Conservation (phyloP, 106 monocot genomes). For the Apostasia shenzhenica region DNA sequence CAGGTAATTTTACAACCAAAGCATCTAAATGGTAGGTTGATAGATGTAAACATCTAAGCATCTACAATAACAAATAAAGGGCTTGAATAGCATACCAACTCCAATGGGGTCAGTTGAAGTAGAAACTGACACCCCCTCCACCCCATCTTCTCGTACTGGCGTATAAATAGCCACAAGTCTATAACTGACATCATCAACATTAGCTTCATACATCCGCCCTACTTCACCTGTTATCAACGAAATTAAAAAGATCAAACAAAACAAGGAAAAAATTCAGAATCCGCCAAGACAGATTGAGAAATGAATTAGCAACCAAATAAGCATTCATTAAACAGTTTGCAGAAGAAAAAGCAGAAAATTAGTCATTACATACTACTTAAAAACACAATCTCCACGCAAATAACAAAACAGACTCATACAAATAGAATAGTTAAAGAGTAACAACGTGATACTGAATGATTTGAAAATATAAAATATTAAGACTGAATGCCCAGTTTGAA, state of each 20-base stretch:
- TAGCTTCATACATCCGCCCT: constrained; percentile 94
- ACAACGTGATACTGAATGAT: too few relatives aligned
- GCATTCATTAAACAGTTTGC: too few relatives aligned
- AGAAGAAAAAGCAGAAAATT: too few relatives aligned
- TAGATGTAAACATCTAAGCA: too few relatives aligned
- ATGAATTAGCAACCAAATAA: not conserved
- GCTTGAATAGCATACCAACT: constrained; percentile 52
- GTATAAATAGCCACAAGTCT: constrained; percentile 85
- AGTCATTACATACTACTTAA: too few relatives aligned
- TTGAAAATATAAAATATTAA: too few relatives aligned
- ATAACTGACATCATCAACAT: constrained; percentile 98
- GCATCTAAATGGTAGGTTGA: too few relatives aligned
- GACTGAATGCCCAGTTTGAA: too few relatives aligned
- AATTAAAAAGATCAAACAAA: not conserved
- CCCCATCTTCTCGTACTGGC: constrained; percentile 87
- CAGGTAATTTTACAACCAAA: too few relatives aligned
- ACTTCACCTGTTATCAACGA: constrained; percentile 50
- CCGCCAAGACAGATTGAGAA: not conserved
- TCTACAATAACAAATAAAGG: not conserved
- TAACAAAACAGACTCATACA: too few relatives aligned
- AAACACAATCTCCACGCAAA: too few relatives aligned
- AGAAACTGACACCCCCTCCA: constrained; percentile 81
- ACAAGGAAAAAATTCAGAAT: not conserved
- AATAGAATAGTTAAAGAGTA: too few relatives aligned
- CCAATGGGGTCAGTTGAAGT: constrained; percentile 87